phyloP scores from a whole-genome alignment of 352 stramenopile genomes.

The Pythium rishiriense region DNA sequence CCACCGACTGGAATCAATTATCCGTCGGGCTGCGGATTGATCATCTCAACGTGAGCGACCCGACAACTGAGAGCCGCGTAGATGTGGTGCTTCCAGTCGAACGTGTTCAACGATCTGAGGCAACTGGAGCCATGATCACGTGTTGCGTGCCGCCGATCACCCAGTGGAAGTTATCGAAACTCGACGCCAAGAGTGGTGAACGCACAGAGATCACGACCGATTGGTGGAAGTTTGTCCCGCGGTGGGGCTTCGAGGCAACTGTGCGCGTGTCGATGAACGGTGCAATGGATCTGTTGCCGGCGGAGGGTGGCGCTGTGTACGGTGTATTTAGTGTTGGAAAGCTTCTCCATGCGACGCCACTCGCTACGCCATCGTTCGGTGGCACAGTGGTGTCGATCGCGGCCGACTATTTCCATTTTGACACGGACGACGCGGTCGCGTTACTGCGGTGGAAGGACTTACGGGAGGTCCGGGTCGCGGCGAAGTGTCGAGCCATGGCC shows the following conservation, averaged over 20 bases:
- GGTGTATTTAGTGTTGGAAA: slow-evolving; percentile 32
- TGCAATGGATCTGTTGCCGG: slow-evolving; percentile 19
- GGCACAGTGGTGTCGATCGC: slow-evolving; percentile 52
- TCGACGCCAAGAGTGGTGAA: slow-evolving; percentile 13
- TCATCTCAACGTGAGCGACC: slow-evolving; percentile 14
- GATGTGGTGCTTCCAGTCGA: slow-evolving; percentile 32
- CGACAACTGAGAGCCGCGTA: slow-evolving; percentile 14
- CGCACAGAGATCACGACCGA: slow-evolving; percentile 17
- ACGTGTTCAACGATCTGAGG: slow-evolving; percentile 10
- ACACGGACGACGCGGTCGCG: slow-evolving; percentile 52
- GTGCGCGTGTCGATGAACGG: slow-evolving; percentile 57
- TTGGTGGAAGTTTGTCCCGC: slow-evolving; percentile 32
- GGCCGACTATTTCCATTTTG: slow-evolving; percentile 57
- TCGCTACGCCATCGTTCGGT: slow-evolving; percentile 37
- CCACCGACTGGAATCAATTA: slow-evolving; percentile 4
- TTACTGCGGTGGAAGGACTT: slow-evolving; percentile 44
- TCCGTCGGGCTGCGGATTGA: slow-evolving; percentile 20
- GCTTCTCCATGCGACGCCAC: slow-evolving; percentile 41
- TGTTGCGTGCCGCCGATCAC: slow-evolving; percentile 43
- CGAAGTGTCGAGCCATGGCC: slow-evolving; percentile 22
- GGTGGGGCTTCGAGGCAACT: slow-evolving; percentile 16
- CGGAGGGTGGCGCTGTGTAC: slow-evolving; percentile 23
- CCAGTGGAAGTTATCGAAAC: slow-evolving; percentile 36
- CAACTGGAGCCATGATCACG: slow-evolving; percentile 13
- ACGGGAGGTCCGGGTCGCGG: slow-evolving; percentile 33